A percentile compares a stretch with the other conserved stretches of the same genome.
These are phyloP conservation scores for Nevesoporus exiguus DNA, from an alignment of 768 basidiomycete genomes.

Conservation along the genomic window DNA sequence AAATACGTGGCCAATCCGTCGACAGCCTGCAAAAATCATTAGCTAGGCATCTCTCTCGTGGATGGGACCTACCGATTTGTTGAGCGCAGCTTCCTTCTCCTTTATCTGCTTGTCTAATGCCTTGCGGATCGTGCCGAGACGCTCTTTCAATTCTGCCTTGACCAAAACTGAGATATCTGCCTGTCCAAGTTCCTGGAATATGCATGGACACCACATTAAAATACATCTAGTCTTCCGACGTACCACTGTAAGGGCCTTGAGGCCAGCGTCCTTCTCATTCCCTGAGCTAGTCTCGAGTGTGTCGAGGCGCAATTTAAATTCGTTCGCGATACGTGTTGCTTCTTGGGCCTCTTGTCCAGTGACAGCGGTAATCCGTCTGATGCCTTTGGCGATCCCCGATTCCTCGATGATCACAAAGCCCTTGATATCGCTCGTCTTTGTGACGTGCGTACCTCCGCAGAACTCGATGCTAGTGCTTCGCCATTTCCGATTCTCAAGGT, in stretches of 20 bases:
- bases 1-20: constrained; percentile 73
- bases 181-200: constrained; percentile 76
- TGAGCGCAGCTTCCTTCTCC: constrained; percentile 70
- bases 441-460: constrained; percentile 98
- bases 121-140: constrained; percentile 67
- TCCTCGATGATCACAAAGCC: constrained; percentile 94
- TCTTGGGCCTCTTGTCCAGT: constrained; percentile 92
- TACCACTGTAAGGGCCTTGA: constrained; percentile 80
- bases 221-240: constrained; percentile 25
- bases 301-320: constrained; percentile 60
- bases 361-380: constrained; percentile 89
- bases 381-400: constrained; percentile 97
- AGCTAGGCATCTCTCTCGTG: neutral
- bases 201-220: neutral
- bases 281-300: constrained; percentile 57
- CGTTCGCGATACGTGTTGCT: constrained; percentile 64
- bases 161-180: constrained; percentile 83
- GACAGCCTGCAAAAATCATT: constrained; percentile 48
- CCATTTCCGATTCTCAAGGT: constrained; percentile 91
- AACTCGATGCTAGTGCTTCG: constrained; percentile 90
- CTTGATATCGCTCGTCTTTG: constrained; percentile 96
- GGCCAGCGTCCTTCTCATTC: constrained; percentile 80
- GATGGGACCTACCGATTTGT: constrained; percentile 60
- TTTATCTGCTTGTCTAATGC: constrained; percentile 82
- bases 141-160: constrained; percentile 78